Percentiles rank a stretch among this genome's conserved stretches.
phyloP scores from a whole-genome alignment of 2,329 filamentous ascomycete species.

The Pestalotiopsis sp. region DNA sequence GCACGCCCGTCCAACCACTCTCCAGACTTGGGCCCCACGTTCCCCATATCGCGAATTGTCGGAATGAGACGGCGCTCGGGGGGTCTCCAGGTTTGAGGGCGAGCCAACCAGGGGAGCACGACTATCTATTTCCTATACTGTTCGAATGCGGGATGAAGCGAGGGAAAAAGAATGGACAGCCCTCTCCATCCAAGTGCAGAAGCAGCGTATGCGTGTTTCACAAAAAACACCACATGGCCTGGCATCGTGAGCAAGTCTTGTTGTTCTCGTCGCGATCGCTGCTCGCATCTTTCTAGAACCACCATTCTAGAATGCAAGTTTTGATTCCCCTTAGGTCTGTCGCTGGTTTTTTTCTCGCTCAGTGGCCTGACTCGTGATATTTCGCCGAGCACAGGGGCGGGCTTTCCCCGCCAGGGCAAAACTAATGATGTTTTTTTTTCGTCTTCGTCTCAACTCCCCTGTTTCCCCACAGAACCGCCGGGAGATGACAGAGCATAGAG shows the following conservation, averaged over 20 bases:
- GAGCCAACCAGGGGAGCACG: background rate
- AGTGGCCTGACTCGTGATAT: constrained; percentile 3
- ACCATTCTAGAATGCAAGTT: background rate
- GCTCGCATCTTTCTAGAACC: background rate
- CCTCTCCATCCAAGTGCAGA: background rate
- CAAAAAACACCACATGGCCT: background rate
- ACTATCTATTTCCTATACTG: background rate
- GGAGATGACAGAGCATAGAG: constrained; percentile 6
- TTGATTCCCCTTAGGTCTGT: background rate
- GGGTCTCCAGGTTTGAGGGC: background rate
- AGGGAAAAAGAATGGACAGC: background rate
- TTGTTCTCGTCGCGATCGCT: background rate
- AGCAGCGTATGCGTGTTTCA: background rate
- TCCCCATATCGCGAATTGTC: constrained; percentile 26
- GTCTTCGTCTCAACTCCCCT: constrained; percentile 3
- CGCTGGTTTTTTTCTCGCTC: background rate
- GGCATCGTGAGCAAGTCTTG: background rate
- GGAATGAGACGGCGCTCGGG: constrained; percentile 3
- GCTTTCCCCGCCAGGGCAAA: constrained; percentile 8
- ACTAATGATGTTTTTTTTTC: constrained; percentile 6
- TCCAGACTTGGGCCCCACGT: constrained; percentile 23
- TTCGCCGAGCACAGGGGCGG: constrained; percentile 5
- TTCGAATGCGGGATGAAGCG: background rate
- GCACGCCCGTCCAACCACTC: constrained; percentile 17
- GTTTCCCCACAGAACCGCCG: constrained; percentile 8